A percentile compares a stretch with the other conserved stretches of the same genome.
These are phyloP conservation scores for Metarhizium humberi DNA, from an alignment of 2,329 filamentous ascomycete species.

Conservation along the genomic window DNA sequence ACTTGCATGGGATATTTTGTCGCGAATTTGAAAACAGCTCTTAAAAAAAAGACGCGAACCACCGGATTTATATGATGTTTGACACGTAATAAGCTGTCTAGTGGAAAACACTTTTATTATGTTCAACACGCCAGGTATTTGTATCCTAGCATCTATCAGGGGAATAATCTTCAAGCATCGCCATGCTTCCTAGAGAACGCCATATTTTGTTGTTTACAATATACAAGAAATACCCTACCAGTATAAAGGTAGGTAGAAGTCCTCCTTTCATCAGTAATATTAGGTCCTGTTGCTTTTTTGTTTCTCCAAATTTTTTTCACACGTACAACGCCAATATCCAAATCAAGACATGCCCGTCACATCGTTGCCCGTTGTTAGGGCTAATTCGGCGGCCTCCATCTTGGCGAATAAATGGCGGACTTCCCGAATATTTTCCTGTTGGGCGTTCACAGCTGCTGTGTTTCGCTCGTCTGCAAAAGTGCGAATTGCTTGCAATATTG, in stretches of 20 bases:
- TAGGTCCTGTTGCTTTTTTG: background rate
- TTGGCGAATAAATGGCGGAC: constrained; percentile 66
- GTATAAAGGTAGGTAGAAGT: background rate
- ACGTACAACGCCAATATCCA: background rate
- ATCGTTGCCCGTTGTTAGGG: background rate
- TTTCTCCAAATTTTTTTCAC: background rate
- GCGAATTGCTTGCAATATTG: constrained; percentile 67
- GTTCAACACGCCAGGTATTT: background rate
- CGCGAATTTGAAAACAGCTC: too few relatives aligned
- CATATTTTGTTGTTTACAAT: background rate
- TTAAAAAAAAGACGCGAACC: too few relatives aligned
- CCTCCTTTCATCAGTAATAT: background rate
- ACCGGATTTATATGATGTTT: background rate
- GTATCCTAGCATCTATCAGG: background rate
- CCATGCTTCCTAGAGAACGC: background rate
- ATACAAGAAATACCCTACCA: background rate
- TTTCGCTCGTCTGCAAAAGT: constrained; percentile 74
- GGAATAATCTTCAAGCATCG: background rate
- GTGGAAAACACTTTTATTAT: background rate
- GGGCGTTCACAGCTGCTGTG: constrained; percentile 44
- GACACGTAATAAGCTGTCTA: background rate
- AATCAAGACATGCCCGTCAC: background rate
- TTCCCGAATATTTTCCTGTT: constrained; percentile 60
- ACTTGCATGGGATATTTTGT: too few relatives aligned
- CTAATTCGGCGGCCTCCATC: constrained; percentile 26